Conservation (phyloP, 345 rosid species). For the Bruguiera sexangula region DNA sequence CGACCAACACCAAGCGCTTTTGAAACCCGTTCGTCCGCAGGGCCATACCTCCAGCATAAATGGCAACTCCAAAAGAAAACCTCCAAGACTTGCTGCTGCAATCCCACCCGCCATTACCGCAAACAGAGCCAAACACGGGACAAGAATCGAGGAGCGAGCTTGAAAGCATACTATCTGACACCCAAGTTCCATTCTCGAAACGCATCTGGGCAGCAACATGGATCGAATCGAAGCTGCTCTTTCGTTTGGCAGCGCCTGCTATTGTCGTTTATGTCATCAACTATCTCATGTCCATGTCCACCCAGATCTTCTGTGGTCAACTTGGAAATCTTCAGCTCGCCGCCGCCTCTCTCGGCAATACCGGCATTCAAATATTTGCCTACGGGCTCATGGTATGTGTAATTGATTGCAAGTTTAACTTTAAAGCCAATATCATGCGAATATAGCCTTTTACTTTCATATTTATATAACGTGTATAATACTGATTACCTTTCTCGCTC, state of each 20-base stretch:
- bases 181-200: neutral
- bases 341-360: neutral
- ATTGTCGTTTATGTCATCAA: neutral
- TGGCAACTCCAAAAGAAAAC: too few species aligned
- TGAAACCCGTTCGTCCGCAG: too few species aligned
- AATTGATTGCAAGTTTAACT: neutral
- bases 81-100: too few species aligned
- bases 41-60: too few species aligned
- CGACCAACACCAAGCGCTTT: too few species aligned
- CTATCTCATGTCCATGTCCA: neutral
- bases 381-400: neutral
- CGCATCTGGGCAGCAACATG: neutral
- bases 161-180: slow-evolving; percentile 19
- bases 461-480: too few species aligned
- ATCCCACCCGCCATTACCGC: too few species aligned
- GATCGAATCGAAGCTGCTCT: neutral
- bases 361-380: neutral
- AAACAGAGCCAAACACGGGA: neutral
- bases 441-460: too few species aligned
- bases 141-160: slow-evolving; percentile 27
- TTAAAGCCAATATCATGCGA: too few species aligned
- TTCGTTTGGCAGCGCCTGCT: neutral
- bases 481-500: too few species aligned
- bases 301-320: neutral
- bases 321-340: neutral